Conservation (phyloP, 768 basidiomycete genomes). For the Lactarius hatsudake region DNA sequence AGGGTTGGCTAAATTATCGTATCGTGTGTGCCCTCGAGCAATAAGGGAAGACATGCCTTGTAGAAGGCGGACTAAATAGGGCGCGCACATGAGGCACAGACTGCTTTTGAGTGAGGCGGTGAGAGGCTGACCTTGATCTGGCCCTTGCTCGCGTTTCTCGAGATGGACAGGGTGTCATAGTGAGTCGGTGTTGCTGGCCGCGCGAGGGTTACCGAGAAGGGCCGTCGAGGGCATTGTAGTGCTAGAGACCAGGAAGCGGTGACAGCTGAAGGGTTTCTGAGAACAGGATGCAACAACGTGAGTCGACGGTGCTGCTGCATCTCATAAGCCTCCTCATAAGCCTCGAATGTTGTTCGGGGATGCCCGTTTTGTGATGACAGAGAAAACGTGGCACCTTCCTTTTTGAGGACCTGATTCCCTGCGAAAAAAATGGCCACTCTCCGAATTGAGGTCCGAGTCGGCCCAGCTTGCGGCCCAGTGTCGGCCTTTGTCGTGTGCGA, state of each 20-base stretch:
- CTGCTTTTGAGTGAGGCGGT: neutral
- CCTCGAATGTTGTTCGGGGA: too few relatives aligned
- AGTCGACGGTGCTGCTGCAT: slow-evolving; percentile 5
- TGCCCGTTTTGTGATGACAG: too few relatives aligned
- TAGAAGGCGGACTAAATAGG: slow-evolving; percentile 37
- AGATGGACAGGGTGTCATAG: slow-evolving; percentile 38
- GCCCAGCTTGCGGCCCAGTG: too few relatives aligned
- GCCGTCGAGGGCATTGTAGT: slow-evolving; percentile 3
- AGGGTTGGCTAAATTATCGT: neutral
- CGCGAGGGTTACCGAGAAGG: slow-evolving; percentile 3
- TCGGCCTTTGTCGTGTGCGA: too few relatives aligned
- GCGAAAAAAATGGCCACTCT: too few relatives aligned
- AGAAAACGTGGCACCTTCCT: too few relatives aligned
- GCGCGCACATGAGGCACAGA: neutral
- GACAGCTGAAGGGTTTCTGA: neutral
- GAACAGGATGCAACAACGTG: neutral
- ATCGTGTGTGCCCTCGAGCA: too few relatives aligned
- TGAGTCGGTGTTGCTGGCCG: slow-evolving; percentile 28
- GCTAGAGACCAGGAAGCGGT: neutral
- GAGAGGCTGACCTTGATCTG: slow-evolving; percentile 37
- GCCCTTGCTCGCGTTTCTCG: slow-evolving; percentile 34
- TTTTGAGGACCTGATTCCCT: too few relatives aligned
- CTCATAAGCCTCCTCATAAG: too few relatives aligned
- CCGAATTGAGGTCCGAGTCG: too few relatives aligned
- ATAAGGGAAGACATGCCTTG: slow-evolving; percentile 33